phyloP scores from a whole-genome alignment of 225 moss, liverwort and hornwort species.

The Thuidium tamariscinum region DNA sequence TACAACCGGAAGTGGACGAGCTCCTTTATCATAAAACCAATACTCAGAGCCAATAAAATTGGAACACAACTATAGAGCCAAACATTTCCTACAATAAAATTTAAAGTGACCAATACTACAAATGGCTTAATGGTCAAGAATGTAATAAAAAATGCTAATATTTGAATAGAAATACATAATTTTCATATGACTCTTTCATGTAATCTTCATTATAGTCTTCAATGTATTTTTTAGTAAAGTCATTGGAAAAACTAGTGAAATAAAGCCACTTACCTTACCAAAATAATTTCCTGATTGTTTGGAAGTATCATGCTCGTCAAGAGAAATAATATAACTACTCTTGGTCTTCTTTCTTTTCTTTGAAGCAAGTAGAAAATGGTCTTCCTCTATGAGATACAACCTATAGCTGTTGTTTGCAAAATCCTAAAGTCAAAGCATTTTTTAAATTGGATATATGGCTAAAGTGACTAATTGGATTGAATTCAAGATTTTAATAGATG shows the following conservation, averaged over 20 bases:
- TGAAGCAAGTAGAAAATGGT: conserved; percentile 62
- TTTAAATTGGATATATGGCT: background rate
- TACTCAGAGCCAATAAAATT: conserved; percentile 89
- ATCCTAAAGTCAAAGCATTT: background rate
- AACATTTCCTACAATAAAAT: background rate
- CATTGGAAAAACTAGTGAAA: background rate
- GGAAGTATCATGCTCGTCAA: conserved; percentile 73
- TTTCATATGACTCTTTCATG: background rate
- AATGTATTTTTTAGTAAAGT: background rate
- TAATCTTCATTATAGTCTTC: background rate
- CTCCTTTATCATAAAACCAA: conserved; percentile 89
- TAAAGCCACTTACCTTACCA: conserved; percentile 53
- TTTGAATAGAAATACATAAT: background rate
- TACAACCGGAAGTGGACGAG: background rate
- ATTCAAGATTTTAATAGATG: background rate
- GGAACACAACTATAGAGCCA: conserved; percentile 46
- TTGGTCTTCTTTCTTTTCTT: conserved; percentile 58
- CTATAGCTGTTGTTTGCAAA: conserved; percentile 47
- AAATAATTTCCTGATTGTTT: conserved; percentile 75
- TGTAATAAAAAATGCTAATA: too few species aligned
- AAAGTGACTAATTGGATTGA: background rate
- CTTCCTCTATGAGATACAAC: conserved; percentile 53
- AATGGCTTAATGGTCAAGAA: background rate
- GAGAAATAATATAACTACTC: conserved; percentile 59
- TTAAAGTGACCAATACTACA: background rate